A percentile compares a stretch with the other conserved stretches of the same genome.
Conservation (phyloP, 2,329 filamentous ascomycete species). For the Rasamsonia emersonii region DNA sequence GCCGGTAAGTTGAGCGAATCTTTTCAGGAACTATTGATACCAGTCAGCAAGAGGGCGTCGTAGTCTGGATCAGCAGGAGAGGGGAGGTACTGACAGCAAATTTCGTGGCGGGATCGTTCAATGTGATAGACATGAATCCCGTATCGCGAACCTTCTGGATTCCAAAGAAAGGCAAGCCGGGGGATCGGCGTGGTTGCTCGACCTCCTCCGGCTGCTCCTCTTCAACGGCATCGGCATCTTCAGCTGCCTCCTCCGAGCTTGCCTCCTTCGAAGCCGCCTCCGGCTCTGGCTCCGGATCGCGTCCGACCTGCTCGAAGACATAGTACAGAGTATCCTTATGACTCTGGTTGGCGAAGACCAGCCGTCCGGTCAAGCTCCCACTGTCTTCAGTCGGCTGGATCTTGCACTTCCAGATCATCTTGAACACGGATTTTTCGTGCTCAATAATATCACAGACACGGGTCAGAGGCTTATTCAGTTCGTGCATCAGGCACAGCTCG, state of each 20-base stretch:
- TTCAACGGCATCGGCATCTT: slow-evolving; percentile 15
- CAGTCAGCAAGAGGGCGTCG: slow-evolving; percentile 6
- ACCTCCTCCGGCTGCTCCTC: slow-evolving; percentile 19
- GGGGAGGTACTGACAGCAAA: slow-evolving; percentile 56
- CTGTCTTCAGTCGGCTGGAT: slow-evolving; percentile 17
- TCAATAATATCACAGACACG: slow-evolving; percentile 25
- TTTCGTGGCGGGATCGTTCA: slow-evolving; percentile 54
- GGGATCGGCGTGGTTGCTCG: slow-evolving; percentile 9
- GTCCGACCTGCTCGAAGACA: slow-evolving; percentile 27
- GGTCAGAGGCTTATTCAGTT: slow-evolving; percentile 30
- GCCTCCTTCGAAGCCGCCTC: slow-evolving; percentile 2
- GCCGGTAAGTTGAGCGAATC: slow-evolving; percentile 72
- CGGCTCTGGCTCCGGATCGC: slow-evolving; percentile 9
- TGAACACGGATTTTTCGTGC: slow-evolving; percentile 21
- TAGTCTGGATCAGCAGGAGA: too few species aligned
- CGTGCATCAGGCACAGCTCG: slow-evolving; percentile 45
- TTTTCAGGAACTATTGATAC: slow-evolving; percentile 62
- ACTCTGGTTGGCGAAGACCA: slow-evolving; percentile 25
- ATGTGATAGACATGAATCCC: slow-evolving; percentile 50
- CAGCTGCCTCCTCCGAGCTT: slow-evolving; percentile 6
- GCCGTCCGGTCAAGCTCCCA: slow-evolving; percentile 15
- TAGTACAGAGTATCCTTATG: slow-evolving; percentile 24
- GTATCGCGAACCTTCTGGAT: slow-evolving; percentile 27
- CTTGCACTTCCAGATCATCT: slow-evolving; percentile 24
- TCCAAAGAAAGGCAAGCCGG: slow-evolving; percentile 13